Evolutionary conservation across 768 basidiomycete species (phyloP).

Genomic region (Leccinum aurantiacum): DNA sequence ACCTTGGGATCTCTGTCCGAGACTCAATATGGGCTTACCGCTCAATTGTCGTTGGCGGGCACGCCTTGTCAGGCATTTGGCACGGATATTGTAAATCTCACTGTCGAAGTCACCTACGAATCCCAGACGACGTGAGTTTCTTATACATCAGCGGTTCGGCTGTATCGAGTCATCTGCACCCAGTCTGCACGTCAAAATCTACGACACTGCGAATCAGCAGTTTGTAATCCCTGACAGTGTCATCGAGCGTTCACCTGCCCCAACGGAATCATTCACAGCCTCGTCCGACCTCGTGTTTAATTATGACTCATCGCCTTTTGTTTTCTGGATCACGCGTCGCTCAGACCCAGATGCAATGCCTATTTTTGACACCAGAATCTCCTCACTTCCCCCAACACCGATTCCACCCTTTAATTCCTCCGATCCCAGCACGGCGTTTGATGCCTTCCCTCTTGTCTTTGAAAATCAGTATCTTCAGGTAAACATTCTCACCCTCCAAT

Average conservation of each 20-base stretch:
- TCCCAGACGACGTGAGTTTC: constrained; percentile 45
- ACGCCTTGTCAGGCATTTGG: constrained; percentile 66
- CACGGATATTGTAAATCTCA: constrained; percentile 54
- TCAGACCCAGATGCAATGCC: constrained; percentile 52
- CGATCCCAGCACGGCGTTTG: constrained; percentile 57
- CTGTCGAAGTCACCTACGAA: constrained; percentile 67
- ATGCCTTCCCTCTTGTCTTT: constrained; percentile 70
- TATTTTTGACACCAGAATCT: constrained; percentile 68
- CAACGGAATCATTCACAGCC: constrained; percentile 35
- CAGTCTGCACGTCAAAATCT: constrained; percentile 70
- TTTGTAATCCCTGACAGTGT: constrained; percentile 63
- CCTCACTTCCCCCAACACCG: constrained; percentile 60
- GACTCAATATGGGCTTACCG: constrained; percentile 50
- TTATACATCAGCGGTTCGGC: background rate
- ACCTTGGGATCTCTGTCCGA: constrained; percentile 45
- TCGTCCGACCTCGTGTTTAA: constrained; percentile 70
- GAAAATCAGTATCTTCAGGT: constrained; percentile 81
- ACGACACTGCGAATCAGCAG: constrained; percentile 58
- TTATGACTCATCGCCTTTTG: constrained; percentile 62
- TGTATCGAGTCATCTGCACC: background rate
- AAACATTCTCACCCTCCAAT: background rate
- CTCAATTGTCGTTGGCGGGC: constrained; percentile 54
- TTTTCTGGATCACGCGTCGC: constrained; percentile 78
- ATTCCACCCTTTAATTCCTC: constrained; percentile 52
- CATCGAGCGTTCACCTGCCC: constrained; percentile 42